A percentile compares a stretch with the other conserved stretches of the same genome.
phyloP scores from a whole-genome alignment of 164 flowering plant genomes.

The Taxillus chinensis region DNA sequence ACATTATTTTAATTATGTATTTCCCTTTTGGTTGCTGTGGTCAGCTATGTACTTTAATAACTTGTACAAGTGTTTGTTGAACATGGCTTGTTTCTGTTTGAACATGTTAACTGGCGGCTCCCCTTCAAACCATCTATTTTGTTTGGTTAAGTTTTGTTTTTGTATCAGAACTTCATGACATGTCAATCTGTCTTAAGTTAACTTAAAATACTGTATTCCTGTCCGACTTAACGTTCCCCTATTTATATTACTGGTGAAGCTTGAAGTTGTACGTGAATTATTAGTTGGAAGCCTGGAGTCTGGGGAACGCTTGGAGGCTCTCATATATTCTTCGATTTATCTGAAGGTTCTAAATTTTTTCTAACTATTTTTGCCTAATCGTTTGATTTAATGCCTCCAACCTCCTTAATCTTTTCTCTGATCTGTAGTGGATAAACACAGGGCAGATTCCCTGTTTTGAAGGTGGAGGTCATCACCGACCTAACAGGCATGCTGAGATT shows the following conservation, averaged over 20 bases:
- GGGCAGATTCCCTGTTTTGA: constrained; percentile 97
- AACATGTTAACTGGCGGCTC: too few relatives aligned
- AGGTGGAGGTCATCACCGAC: constrained; percentile 95
- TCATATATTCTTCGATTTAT: constrained; percentile 72
- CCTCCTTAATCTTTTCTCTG: constrained; percentile 11
- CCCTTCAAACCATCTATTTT: too few relatives aligned
- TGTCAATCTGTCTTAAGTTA: neutral
- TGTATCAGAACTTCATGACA: neutral
- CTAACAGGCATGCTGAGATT: constrained; percentile 96
- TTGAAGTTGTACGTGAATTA: constrained; percentile 78
- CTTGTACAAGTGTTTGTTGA: too few relatives aligned
- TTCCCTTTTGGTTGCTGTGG: too few relatives aligned
- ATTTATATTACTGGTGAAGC: constrained; percentile 28
- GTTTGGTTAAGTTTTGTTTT: too few relatives aligned
- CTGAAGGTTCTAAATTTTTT: constrained; percentile 48
- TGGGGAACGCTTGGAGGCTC: constrained; percentile 63
- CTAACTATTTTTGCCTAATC: neutral
- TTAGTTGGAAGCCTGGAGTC: constrained; percentile 36
- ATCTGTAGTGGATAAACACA: constrained; percentile 88
- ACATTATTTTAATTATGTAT: too few relatives aligned
- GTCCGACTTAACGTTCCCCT: neutral
- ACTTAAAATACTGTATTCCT: too few relatives aligned
- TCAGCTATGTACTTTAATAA: too few relatives aligned
- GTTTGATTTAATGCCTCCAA: neutral
- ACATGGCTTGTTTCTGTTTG: too few relatives aligned